Conservation (phyloP, 768 basidiomycete genomes). For the Termitomyces titanicus region DNA sequence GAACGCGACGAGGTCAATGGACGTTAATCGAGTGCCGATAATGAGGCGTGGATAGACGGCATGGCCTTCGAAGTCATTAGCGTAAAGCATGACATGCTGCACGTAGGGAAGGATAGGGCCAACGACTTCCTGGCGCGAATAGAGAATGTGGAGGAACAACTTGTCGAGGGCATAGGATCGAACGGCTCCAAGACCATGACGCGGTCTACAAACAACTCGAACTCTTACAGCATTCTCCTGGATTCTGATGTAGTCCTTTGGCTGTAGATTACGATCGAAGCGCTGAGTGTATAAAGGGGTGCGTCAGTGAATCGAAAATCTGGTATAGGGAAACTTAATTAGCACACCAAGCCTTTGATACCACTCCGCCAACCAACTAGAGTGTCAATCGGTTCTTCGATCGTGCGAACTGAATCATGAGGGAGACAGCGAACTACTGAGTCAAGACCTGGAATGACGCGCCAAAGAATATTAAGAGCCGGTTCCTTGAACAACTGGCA, state of each 20-base stretch:
- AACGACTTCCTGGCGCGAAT: slow-evolving; percentile 3
- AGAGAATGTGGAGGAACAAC: slow-evolving; percentile 4
- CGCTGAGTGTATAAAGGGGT: neutral
- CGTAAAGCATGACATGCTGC: slow-evolving; percentile 3
- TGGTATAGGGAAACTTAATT: neutral
- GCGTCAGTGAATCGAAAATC: neutral
- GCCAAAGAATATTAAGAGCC: slow-evolving; percentile 8
- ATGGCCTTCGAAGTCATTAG: slow-evolving; percentile 2
- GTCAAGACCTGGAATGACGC: neutral
- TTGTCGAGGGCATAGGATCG: slow-evolving; percentile 3
- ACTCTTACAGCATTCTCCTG: slow-evolving; percentile 4
- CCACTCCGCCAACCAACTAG: neutral
- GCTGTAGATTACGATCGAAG: slow-evolving; percentile 1
- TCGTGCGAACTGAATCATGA: slow-evolving; percentile 1
- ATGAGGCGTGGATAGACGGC: slow-evolving; percentile 9
- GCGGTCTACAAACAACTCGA: slow-evolving; percentile 3
- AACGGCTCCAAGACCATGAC: neutral
- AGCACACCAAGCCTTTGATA: slow-evolving; percentile 4
- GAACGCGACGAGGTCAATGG: slow-evolving; percentile 1
- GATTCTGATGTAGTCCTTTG: neutral
- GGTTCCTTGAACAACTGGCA: slow-evolving; percentile 4
- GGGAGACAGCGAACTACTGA: slow-evolving; percentile 1
- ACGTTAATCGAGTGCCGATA: slow-evolving; percentile 1
- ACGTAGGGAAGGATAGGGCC: slow-evolving; percentile 3
- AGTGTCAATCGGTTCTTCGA: neutral